Conservation (phyloP, 164 flowering plant species). For the grape (Vitis vinifera) region DNA sequence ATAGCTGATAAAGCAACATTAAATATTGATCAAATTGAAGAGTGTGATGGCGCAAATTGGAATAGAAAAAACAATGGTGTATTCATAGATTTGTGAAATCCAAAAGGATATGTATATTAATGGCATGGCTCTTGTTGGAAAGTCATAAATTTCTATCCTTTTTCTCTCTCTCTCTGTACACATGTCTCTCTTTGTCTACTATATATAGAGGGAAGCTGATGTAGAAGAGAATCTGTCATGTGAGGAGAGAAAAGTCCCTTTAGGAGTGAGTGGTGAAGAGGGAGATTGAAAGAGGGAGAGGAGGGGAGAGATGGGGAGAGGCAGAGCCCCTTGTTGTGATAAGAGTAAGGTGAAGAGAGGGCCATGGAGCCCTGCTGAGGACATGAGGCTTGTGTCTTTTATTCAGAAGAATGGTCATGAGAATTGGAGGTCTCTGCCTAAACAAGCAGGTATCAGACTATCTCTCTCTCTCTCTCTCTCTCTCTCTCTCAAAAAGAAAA, state of each 20-base stretch:
- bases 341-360: conserved; percentile 69
- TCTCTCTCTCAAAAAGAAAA: background rate
- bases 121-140: background rate
- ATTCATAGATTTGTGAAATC: too few relatives aligned
- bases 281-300: background rate
- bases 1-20: too few relatives aligned
- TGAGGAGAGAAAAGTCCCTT: background rate
- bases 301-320: conserved; percentile 36
- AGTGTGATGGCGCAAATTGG: too few relatives aligned
- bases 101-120: too few relatives aligned
- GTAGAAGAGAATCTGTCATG: background rate
- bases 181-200: background rate
- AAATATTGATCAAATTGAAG: too few relatives aligned
- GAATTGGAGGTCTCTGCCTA: conserved; percentile 82
- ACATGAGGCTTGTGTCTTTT: conserved; percentile 54
- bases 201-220: background rate
- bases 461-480: conserved; percentile 17
- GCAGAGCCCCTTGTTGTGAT: conserved; percentile 77
- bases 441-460: conserved; percentile 52
- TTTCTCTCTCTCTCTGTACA: background rate
- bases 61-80: too few relatives aligned
- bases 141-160: background rate
- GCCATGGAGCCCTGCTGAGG: conserved; percentile 80
- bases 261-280: background rate
- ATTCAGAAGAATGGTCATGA: conserved; percentile 71